Evolutionary conservation across 1,139 yeast species (phyloP).

Genomic region (Meyerozyma guilliermondii): DNA sequence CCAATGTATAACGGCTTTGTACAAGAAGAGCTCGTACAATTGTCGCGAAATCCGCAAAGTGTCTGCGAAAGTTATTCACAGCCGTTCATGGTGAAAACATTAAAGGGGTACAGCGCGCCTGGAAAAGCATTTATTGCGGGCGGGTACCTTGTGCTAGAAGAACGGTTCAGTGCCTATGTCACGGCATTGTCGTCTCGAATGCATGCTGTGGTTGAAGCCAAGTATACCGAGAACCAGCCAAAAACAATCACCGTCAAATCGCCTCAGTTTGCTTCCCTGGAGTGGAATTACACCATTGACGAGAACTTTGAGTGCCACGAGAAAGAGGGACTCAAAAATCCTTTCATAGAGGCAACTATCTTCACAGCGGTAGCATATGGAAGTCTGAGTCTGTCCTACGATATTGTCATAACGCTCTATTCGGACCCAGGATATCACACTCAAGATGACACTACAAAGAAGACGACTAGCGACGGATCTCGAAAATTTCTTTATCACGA

Average conservation of each 20-base stretch:
- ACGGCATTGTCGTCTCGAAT: slow-evolving; percentile 87
- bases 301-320: slow-evolving; percentile 15
- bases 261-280: slow-evolving; percentile 73
- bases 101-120: slow-evolving; percentile 71
- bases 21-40: not conserved
- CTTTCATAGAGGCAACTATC: slow-evolving; percentile 70
- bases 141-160: slow-evolving; percentile 86
- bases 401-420: slow-evolving; percentile 55
- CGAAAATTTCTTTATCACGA: slow-evolving; percentile 57
- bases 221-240: slow-evolving; percentile 7
- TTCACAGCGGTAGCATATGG: slow-evolving; percentile 51
- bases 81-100: not conserved
- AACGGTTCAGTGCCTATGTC: slow-evolving; percentile 69
- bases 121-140: slow-evolving; percentile 95
- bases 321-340: slow-evolving; percentile 42
- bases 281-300: slow-evolving; percentile 53
- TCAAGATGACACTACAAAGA: slow-evolving; percentile 42
- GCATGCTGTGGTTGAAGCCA: slow-evolving; percentile 58
- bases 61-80: not conserved
- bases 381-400: slow-evolving; percentile 10
- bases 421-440: slow-evolving; percentile 93
- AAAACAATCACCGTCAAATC: slow-evolving; percentile 49
- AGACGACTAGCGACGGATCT: slow-evolving; percentile 25
- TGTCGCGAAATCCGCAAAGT: not conserved
- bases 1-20: not conserved